Percentiles rank a stretch among this genome's conserved stretches.
These are phyloP conservation scores for Eustoma russellianum DNA, from an alignment of 257 asterid genomes.

Conservation along the genomic window DNA sequence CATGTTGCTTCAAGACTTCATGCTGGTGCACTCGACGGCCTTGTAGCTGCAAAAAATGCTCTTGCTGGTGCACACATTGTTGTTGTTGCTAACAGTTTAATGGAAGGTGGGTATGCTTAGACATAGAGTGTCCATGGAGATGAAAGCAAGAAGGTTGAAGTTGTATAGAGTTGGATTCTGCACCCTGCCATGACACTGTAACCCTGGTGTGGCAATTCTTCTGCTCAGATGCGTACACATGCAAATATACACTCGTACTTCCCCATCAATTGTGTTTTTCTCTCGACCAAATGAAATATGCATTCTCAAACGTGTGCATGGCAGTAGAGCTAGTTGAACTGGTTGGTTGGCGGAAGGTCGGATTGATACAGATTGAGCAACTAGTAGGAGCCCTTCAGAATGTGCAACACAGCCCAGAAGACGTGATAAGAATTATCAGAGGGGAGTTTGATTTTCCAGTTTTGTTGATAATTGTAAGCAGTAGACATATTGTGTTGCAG, in stretches of 20 bases:
- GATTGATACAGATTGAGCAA: constrained; percentile 45
- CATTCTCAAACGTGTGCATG: too few relatives aligned
- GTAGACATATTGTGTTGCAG: too few relatives aligned
- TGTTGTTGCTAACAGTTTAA: constrained; percentile 21
- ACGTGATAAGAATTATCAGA: constrained; percentile 35
- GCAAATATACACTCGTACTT: too few relatives aligned
- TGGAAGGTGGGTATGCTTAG: constrained; percentile 17
- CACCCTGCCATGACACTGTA: too few relatives aligned
- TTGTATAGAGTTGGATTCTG: too few relatives aligned
- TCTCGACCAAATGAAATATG: too few relatives aligned
- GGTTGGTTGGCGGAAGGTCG: not conserved
- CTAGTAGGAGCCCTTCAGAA: constrained; percentile 14
- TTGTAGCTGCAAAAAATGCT: constrained; percentile 39
- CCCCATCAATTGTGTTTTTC: too few relatives aligned
- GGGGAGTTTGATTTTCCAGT: too few relatives aligned
- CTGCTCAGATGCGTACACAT: too few relatives aligned
- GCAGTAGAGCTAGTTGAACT: too few relatives aligned
- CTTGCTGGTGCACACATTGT: constrained; percentile 19
- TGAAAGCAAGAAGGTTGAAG: constrained; percentile 5
- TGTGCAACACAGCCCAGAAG: constrained; percentile 17
- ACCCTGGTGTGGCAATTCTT: too few relatives aligned
- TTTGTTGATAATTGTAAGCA: too few relatives aligned
- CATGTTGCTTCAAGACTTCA: constrained; percentile 49
- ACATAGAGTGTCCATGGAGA: constrained; percentile 17
- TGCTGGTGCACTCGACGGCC: constrained; percentile 59